Percentiles rank a stretch among this genome's conserved stretches.
Evolutionary conservation across 495 filamentous ascomycete genomes (phyloP).

Genomic region (Penicillium cinerascens): DNA sequence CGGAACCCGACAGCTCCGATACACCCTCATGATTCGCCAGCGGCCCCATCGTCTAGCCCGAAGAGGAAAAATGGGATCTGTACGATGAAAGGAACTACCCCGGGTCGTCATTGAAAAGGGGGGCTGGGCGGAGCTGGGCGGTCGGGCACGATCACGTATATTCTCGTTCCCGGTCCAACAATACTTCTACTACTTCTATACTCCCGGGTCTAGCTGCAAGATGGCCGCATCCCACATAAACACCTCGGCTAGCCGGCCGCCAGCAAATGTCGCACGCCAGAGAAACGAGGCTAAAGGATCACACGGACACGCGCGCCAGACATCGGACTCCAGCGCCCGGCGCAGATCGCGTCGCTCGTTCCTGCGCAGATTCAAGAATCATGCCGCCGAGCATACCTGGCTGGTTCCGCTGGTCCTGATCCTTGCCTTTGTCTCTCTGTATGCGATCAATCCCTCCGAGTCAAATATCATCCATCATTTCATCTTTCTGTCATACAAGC

Average conservation of each 20-base stretch:
- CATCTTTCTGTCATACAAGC: slow-evolving; percentile 82
- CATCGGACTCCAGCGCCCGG: background rate
- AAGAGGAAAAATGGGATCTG: slow-evolving; percentile 8
- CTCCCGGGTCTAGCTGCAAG: background rate
- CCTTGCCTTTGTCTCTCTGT: slow-evolving; percentile 53
- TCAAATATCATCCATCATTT: slow-evolving; percentile 71
- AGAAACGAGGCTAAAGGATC: background rate
- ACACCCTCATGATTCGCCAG: background rate
- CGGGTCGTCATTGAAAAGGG: background rate
- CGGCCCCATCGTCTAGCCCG: background rate
- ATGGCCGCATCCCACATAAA: background rate
- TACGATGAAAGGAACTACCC: slow-evolving; percentile 1
- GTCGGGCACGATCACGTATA: background rate
- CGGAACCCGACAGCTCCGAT: too few species aligned
- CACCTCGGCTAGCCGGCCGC: background rate
- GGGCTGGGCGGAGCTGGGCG: background rate
- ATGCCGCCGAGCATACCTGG: slow-evolving; percentile 64
- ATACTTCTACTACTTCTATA: background rate
- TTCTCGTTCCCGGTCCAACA: background rate
- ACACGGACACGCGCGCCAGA: background rate
- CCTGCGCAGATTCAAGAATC: slow-evolving; percentile 52
- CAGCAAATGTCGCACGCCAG: background rate
- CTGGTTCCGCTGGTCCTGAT: slow-evolving; percentile 67
- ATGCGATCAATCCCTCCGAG: slow-evolving; percentile 67
- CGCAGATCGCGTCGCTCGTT: slow-evolving; percentile 43